These are phyloP conservation scores for Claviceps sp. DNA, from an alignment of 2,329 filamentous ascomycete species.

Conservation along the genomic window DNA sequence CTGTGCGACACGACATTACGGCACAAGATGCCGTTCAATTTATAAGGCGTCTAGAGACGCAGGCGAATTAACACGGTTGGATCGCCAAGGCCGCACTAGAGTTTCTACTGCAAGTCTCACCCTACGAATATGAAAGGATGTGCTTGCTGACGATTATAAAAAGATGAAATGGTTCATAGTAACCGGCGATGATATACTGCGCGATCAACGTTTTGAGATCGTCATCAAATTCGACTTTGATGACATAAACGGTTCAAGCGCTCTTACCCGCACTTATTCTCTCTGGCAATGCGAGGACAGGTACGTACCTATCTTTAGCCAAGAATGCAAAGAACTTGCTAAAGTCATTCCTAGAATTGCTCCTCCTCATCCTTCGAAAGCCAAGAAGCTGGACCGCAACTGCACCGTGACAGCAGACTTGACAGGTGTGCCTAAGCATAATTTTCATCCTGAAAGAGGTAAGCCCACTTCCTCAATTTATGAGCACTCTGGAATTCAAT, in stretches of 20 bases:
- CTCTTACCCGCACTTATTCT: no score
- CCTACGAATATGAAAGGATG: no score
- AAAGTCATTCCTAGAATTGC: neutral
- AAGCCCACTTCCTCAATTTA: neutral
- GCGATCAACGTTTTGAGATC: neutral
- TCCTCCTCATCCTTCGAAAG: neutral
- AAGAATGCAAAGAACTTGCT: neutral
- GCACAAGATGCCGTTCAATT: fast-evolving
- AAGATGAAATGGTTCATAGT: constrained; percentile 2
- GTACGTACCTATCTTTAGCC: no score
- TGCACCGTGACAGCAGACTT: neutral
- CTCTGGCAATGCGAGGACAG: no score
- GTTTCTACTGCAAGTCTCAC: neutral
- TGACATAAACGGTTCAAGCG: neutral
- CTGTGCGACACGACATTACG: constrained; percentile 1
- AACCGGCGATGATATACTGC: neutral
- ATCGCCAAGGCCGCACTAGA: neutral
- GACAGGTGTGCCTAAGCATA: neutral
- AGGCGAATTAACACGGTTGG: neutral
- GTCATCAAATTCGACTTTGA: fast-evolving
- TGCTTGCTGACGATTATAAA: neutral
- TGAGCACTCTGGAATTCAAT: neutral
- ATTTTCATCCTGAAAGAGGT: neutral
- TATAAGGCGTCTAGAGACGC: neutral
- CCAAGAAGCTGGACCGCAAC: neutral